phyloP scores from a whole-genome alignment of 177 flowering plant species.

The Vitis hybrid region DNA sequence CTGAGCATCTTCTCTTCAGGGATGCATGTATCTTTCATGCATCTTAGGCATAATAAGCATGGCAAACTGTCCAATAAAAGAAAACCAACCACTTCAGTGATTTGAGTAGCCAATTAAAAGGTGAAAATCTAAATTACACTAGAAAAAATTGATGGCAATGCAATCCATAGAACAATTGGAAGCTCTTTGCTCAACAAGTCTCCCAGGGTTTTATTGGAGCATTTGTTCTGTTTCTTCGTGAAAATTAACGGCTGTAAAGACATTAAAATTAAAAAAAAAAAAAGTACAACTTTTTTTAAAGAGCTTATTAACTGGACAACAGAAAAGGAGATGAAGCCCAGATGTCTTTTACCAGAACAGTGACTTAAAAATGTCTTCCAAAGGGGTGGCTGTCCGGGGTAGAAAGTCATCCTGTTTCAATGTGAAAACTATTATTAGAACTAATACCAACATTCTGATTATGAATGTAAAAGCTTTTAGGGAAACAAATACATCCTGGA shows the following conservation, averaged over 20 bases:
- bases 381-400: slow-evolving; percentile 77
- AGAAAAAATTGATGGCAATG: neutral
- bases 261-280: neutral
- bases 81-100: neutral
- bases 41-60: slow-evolving; percentile 57
- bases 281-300: neutral
- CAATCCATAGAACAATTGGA: neutral
- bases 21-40: slow-evolving; percentile 72
- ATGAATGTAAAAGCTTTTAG: neutral
- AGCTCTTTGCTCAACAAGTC: neutral
- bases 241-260: neutral
- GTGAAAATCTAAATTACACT: neutral
- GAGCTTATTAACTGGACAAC: neutral
- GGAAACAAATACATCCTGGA: neutral
- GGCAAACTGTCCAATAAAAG: slow-evolving; percentile 54
- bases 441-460: neutral
- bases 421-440: slow-evolving; percentile 5
- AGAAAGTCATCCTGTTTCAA: slow-evolving; percentile 70
- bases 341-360: slow-evolving; percentile 54
- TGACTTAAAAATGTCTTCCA: slow-evolving; percentile 82
- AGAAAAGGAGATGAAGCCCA: too few relatives aligned
- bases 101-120: neutral
- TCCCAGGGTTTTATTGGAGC: neutral
- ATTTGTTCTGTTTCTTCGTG: neutral
- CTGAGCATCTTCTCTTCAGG: slow-evolving; percentile 60